Evolutionary conservation across 768 basidiomycete genomes (phyloP).

Genomic region (Boletellus sp.): DNA sequence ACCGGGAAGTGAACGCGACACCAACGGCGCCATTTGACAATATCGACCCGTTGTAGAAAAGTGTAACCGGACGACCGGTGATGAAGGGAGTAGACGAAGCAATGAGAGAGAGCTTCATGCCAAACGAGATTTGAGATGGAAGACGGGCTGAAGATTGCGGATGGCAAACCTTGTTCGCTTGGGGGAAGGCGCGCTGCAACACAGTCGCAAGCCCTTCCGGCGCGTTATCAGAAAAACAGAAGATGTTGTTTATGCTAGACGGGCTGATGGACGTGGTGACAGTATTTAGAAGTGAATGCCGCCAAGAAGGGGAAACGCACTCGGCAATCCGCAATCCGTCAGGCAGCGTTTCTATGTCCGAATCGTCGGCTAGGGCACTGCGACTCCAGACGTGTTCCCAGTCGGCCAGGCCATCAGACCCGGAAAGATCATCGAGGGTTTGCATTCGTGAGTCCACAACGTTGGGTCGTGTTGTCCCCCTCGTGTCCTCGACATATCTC

Average conservation of each 20-base stretch:
- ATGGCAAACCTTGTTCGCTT: slow-evolving; percentile 46
- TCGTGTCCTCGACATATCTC: slow-evolving; percentile 6
- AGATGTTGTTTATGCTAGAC: slow-evolving; percentile 24
- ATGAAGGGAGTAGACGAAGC: slow-evolving; percentile 77
- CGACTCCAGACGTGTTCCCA: slow-evolving; percentile 55
- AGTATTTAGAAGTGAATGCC: background rate
- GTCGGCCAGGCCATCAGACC: slow-evolving; percentile 23
- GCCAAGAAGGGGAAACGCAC: slow-evolving; percentile 14
- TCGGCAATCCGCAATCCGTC: slow-evolving; percentile 33
- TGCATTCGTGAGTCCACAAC: slow-evolving; percentile 1
- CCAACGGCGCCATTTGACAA: slow-evolving; percentile 69
- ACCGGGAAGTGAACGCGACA: slow-evolving; percentile 40
- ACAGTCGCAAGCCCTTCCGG: slow-evolving; percentile 53
- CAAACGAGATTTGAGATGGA: background rate
- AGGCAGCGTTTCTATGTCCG: slow-evolving; percentile 30
- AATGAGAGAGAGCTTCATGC: slow-evolving; percentile 56
- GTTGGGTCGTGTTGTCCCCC: background rate
- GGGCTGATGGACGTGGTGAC: slow-evolving; percentile 13
- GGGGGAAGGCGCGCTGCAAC: slow-evolving; percentile 38
- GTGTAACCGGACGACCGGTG: slow-evolving; percentile 69
- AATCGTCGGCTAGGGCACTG: background rate
- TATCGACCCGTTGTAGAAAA: slow-evolving; percentile 56
- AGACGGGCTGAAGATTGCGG: background rate
- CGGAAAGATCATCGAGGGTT: slow-evolving; percentile 2
- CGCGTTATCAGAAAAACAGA: slow-evolving; percentile 56